Percentiles rank a stretch among this genome's conserved stretches.
Evolutionary conservation across 148 eudicot genomes (phyloP).

Genomic region (Linanthus parryae): DNA sequence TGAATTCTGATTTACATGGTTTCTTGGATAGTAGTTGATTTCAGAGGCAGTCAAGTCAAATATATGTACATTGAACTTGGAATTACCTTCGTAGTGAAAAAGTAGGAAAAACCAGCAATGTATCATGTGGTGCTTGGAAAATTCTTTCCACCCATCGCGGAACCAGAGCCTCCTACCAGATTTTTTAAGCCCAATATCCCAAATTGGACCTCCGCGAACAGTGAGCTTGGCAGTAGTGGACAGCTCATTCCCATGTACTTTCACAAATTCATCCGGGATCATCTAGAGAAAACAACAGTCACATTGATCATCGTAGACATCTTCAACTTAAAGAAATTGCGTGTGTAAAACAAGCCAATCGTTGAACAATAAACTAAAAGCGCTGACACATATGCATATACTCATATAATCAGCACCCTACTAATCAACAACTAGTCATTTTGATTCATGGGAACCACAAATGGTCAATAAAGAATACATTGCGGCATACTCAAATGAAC

Average conservation of each 20-base stretch:
- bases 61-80: constrained; percentile 18
- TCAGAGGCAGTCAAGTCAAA: constrained; percentile 17
- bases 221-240: constrained; percentile 4
- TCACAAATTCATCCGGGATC: constrained; percentile 15
- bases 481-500: no score
- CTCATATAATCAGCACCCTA: no score
- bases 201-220: constrained; percentile 13
- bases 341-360: no score
- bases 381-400: no score
- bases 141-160: constrained; percentile 25
- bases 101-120: constrained; percentile 8
- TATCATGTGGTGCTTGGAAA: constrained; percentile 20
- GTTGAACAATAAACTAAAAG: no score
- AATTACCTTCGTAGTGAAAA: constrained; percentile 20
- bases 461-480: no score
- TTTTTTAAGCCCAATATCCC: constrained; percentile 14
- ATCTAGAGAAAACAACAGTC: no score
- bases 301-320: no score
- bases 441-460: no score
- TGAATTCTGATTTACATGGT: not conserved
- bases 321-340: no score
- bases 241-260: constrained; percentile 14
- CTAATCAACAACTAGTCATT: no score
- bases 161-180: constrained; percentile 18
- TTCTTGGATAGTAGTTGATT: constrained; percentile 24